These are phyloP conservation scores for Saturnispora sekii DNA, from an alignment of 805 yeast species.

Conservation along the genomic window DNA sequence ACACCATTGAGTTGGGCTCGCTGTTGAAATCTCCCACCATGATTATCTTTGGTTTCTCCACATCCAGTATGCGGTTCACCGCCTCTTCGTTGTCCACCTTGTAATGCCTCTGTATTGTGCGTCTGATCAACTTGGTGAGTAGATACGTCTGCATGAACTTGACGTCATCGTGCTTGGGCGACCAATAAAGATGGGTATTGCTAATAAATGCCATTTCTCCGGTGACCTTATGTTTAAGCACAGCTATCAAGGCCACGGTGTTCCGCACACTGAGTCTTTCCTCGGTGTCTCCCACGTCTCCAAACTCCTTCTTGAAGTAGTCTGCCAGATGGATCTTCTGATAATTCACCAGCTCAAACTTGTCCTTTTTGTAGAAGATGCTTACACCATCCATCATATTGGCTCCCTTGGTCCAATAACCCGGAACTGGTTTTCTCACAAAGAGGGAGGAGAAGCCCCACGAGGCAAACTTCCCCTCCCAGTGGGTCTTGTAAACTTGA, in stretches of 20 bases:
- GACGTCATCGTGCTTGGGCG: constrained; percentile 41
- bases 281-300: constrained; percentile 27
- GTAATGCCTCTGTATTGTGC: constrained; percentile 21
- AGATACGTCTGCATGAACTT: constrained; percentile 44
- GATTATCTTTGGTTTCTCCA: constrained; percentile 27
- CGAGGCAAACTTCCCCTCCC: constrained; percentile 17
- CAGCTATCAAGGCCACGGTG: constrained; percentile 47
- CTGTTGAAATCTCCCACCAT: constrained; percentile 54
- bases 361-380: constrained; percentile 38
- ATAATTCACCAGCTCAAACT: constrained; percentile 33
- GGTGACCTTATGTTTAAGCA: constrained; percentile 35
- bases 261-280: constrained; percentile 36
- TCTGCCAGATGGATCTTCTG: constrained; percentile 27
- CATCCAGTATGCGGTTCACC: constrained; percentile 10
- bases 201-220: constrained; percentile 35
- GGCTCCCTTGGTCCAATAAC: constrained; percentile 39
- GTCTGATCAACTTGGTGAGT: constrained; percentile 26
- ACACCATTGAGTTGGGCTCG: constrained; percentile 38
- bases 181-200: constrained; percentile 59
- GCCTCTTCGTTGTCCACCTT: constrained; percentile 9
- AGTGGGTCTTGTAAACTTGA: constrained; percentile 19
- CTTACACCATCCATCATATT: constrained; percentile 54
- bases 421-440: constrained; percentile 41
- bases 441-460: constrained; percentile 38
- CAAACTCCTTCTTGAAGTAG: constrained; percentile 23